Percentiles rank a stretch among this genome's conserved stretches.
Conservation (phyloP, 495 filamentous ascomycete species). For the Penicillium chermesinum region DNA sequence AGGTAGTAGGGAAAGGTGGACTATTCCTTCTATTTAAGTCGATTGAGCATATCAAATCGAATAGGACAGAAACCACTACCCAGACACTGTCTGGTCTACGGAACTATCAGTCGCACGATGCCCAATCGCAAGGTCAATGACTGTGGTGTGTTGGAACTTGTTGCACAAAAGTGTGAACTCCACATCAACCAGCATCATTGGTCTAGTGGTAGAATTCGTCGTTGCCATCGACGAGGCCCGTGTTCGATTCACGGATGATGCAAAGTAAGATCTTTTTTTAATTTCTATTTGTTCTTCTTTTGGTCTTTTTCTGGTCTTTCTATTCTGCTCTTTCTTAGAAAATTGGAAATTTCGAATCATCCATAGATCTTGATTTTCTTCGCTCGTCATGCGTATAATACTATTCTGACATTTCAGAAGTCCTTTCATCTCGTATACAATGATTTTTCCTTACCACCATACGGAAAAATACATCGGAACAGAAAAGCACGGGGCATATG, state of each 20-base stretch:
- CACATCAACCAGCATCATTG: conserved; percentile 41
- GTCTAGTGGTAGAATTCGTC: conserved; percentile 58
- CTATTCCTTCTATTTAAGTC: too few species aligned
- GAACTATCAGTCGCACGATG: too few species aligned
- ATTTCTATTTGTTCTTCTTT: conserved; percentile 6
- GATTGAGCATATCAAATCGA: too few species aligned
- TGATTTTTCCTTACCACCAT: neutral
- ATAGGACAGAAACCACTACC: too few species aligned
- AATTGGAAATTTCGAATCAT: conserved; percentile 2
- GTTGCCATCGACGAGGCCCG: conserved; percentile 56
- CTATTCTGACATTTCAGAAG: too few species aligned
- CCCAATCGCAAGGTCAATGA: too few species aligned
- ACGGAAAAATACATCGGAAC: neutral
- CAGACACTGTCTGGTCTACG: too few species aligned
- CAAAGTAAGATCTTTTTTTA: conserved; percentile 21
- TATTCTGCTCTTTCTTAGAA: neutral
- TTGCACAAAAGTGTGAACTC: too few species aligned
- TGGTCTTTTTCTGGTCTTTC: conserved; percentile 1
- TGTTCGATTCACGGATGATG: conserved; percentile 56
- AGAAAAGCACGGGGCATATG: neutral
- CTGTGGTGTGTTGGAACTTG: too few species aligned
- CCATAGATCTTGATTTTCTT: too few species aligned
- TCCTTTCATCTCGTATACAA: neutral
- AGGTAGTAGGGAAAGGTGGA: too few species aligned
- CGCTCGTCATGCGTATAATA: too few species aligned